A percentile compares a stretch with the other conserved stretches of the same genome.
These are phyloP conservation scores for Pythium apleroticum DNA, from an alignment of 352 stramenopile species.

Conservation along the genomic window DNA sequence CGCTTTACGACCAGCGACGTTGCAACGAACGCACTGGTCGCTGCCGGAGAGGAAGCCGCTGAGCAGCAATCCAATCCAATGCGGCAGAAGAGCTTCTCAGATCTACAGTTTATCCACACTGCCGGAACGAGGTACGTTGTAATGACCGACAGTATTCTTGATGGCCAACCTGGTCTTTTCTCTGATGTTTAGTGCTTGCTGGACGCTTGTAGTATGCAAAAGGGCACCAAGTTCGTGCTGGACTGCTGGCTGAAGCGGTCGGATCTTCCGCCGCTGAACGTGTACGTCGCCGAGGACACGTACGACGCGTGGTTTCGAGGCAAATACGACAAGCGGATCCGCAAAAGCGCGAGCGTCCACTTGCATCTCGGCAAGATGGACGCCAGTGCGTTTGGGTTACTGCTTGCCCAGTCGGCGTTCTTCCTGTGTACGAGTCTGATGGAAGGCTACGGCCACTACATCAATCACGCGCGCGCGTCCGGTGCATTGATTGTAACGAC, in stretches of 20 bases:
- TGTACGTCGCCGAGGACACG: slow-evolving; percentile 26
- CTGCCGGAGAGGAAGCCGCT: neutral
- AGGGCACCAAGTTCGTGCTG: neutral
- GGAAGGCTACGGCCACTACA: slow-evolving; percentile 67
- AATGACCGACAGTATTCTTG: neutral
- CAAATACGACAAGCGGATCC: slow-evolving; percentile 31
- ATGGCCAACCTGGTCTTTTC: slow-evolving; percentile 33
- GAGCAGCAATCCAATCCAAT: neutral
- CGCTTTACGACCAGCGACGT: slow-evolving; percentile 54
- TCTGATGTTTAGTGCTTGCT: no score
- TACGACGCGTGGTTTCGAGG: slow-evolving; percentile 43
- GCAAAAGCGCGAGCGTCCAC: slow-evolving; percentile 15
- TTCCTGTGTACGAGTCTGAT: slow-evolving; percentile 60
- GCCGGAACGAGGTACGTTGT: slow-evolving; percentile 33
- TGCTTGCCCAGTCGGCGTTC: slow-evolving; percentile 47
- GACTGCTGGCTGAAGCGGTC: neutral
- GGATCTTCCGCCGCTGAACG: slow-evolving; percentile 30
- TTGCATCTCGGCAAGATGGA: slow-evolving; percentile 38
- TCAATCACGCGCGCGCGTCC: slow-evolving; percentile 52
- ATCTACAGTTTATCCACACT: slow-evolving; percentile 50
- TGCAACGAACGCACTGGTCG: slow-evolving; percentile 11
- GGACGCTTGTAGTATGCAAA: neutral
- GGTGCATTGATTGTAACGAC: slow-evolving; percentile 44
- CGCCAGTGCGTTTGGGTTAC: slow-evolving; percentile 42
- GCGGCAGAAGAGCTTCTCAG: slow-evolving; percentile 37